Base-by-base conservation (phyloP, 257 asterid genomes). In the Nicotiana attenuata region DNA sequence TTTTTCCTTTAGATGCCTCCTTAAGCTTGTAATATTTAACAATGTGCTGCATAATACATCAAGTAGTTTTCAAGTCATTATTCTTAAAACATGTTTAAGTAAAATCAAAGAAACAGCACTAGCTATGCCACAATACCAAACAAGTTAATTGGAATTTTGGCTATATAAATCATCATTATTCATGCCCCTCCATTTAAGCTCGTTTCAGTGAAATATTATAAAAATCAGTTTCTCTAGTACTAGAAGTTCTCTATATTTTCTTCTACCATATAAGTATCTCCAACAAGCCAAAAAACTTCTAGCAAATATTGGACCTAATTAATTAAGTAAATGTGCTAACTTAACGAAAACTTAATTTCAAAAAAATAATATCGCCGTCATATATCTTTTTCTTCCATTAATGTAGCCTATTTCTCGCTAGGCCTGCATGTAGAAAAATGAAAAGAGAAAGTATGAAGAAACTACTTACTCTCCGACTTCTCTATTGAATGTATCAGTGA, bases 401-500 rank as follows among this genome's bases (percentile, higher is more conserved):
- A n/a, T 20, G 13, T 38, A 20, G 13, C 56, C 78, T 71, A 71
- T 41, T 47, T 65, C 6, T 45, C 24, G 64, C 28, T 45, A 31
- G 68, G 2, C 8, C 15, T 11, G 29, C 15, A 11, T 26, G 7
- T 50, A 56, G 16, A n/a, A 22, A 59, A 75, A 65, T 3, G 17
- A 11, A 29, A 20, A 24, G 28, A 53, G 8, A 16, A 13, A 6
- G 3, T 9, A 68, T 35, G 10, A 68, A 69, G 59, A 69, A 69
- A 20, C 20, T 41, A 83, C 84, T 83, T 80, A 89, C 94, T 84
- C 89, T 47, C 82, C 85, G 77, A 91, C 92, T 87, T 89, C 89
- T 52, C 82, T 22, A 6, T 76, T 89, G 65, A 91, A 85, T 15
- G 88, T 85, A 60, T 87, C 88, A 11, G 91, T 86, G 11, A 88